A percentile compares a stretch with the other conserved stretches of the same genome.
Evolutionary conservation across 2,329 filamentous ascomycete species (phyloP).

Genomic region (Colletotrichum destructivum): DNA sequence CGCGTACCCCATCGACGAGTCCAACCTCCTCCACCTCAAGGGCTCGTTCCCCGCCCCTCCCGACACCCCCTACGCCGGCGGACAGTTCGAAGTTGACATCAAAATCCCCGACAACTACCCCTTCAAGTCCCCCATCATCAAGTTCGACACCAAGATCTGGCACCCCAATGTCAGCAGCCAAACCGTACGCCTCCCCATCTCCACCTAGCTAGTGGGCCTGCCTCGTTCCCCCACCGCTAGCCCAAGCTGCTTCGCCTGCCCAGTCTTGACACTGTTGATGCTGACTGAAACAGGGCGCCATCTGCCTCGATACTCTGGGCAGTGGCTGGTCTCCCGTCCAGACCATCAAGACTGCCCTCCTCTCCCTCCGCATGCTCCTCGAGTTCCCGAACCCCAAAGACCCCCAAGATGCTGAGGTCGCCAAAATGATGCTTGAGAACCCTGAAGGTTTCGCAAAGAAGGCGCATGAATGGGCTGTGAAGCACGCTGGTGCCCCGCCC

Average conservation of each 20-base stretch:
- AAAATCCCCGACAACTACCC: conserved; percentile 91
- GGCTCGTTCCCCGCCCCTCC: conserved; percentile 90
- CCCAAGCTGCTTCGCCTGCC: no score
- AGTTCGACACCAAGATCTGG: conserved; percentile 94
- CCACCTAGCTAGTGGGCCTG: background rate
- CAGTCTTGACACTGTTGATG: background rate
- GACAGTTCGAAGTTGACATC: conserved; percentile 86
- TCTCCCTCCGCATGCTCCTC: conserved; percentile 93
- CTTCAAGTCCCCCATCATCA: conserved; percentile 92
- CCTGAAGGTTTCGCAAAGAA: conserved; percentile 85
- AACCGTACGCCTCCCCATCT: conserved; percentile 74
- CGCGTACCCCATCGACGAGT: conserved; percentile 74
- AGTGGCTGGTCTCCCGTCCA: conserved; percentile 95
- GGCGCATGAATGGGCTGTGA: conserved; percentile 92
- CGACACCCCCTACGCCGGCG: conserved; percentile 93
- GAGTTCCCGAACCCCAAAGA: conserved; percentile 96
- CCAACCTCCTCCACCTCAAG: conserved; percentile 85
- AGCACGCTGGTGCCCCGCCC: conserved; percentile 82
- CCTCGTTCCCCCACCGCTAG: no score
- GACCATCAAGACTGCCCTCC: conserved; percentile 94
- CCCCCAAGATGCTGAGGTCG: conserved; percentile 96
- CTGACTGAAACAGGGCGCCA: conserved; percentile 79
- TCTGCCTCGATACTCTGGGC: conserved; percentile 94
- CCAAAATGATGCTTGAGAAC: conserved; percentile 86
- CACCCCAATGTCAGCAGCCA: conserved; percentile 97